Evolutionary conservation across 192 early-diverging fungal species (phyloP).

Genomic region (Mortierella antarctica): DNA sequence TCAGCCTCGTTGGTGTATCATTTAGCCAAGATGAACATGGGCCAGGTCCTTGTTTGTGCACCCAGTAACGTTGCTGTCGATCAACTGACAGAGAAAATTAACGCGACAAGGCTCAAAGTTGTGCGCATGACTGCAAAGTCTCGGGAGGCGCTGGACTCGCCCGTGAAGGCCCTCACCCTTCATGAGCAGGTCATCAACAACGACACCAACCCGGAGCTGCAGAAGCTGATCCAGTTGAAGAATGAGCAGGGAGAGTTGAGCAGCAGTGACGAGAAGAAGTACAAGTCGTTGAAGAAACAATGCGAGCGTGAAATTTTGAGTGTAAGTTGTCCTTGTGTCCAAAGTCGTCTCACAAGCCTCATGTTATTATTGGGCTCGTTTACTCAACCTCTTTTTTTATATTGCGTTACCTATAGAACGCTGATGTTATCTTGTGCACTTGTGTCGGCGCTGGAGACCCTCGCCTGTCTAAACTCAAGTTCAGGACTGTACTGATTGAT

Average conservation of each 20-base stretch:
- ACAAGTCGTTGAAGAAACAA: conserved; percentile 81
- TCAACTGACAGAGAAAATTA: conserved; percentile 97
- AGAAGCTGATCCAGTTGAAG: conserved; percentile 91
- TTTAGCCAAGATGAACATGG: conserved; percentile 87
- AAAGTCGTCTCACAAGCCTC: neutral
- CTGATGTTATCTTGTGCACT: conserved; percentile 98
- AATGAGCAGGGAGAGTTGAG: conserved; percentile 92
- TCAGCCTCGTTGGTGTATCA: conserved; percentile 98
- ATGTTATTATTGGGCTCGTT: neutral
- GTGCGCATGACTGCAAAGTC: conserved; percentile 95
- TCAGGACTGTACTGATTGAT: conserved; percentile 96
- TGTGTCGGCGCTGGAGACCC: conserved; percentile 98
- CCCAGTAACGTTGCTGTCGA: conserved; percentile 99
- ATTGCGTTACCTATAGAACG: conserved; percentile 58
- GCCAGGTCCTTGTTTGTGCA: conserved; percentile 96
- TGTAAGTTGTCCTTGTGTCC: conserved; percentile 32
- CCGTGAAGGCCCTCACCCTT: conserved; percentile 93
- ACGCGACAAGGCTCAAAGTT: conserved; percentile 92
- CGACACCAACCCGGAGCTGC: conserved; percentile 93
- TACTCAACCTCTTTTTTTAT: neutral
- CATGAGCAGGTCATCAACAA: conserved; percentile 98
- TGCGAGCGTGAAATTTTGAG: conserved; percentile 93
- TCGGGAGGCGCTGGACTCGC: conserved; percentile 93
- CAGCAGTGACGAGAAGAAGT: conserved; percentile 86
- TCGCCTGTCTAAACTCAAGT: conserved; percentile 86